Base-by-base conservation (phyloP, 257 asterid species). In the Euphrasia confusa region DNA sequence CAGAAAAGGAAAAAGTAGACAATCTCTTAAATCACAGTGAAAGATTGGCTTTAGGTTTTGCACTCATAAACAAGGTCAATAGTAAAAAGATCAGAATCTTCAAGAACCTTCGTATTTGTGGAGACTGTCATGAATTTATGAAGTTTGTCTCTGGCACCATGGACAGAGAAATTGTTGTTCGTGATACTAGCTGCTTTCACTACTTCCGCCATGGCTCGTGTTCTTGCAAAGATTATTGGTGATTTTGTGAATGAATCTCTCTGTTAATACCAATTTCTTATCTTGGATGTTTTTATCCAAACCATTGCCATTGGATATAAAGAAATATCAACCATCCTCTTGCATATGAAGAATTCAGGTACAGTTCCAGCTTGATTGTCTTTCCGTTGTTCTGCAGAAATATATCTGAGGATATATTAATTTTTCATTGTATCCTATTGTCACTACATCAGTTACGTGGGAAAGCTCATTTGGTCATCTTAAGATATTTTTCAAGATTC, bases 111-210 rank as follows among this genome's bases (percentile, higher is more conserved):
- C 80, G 93, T 4, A 87, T 85, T 10, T 90, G 97, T 80, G 93
- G 89, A 48, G 97, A 90, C 69, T 90, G 96, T 72, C 97, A 90
- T 62, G 93, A 90, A 61, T 90, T 76, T 71, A 90, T 90, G 87
- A 90, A 84, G 82, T 72, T 74, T 28, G 82, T 75, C 11, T 83
- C 97, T 4, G 47, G 75, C 58, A 72, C 74, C 53, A 68, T 74
- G n/a, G 48, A 77, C 61, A 79, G 54, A 57, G 91, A 90, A 73
- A 87, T 90, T 53, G 71, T 83, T 40, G 73, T 90, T 55, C 95
- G 92, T 49, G 95, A 87, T 32, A 61, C 74, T 24, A 80, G 70
- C 42, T 83, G 71, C 65, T 87, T 90, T 75, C 97, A 90, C 74
- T 94, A 80, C 75, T 87, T 90, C 68, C 76, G 24, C 5, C 45